Evolutionary conservation across 495 filamentous ascomycete genomes (phyloP).

Genomic region (Podospora fimiseda): DNA sequence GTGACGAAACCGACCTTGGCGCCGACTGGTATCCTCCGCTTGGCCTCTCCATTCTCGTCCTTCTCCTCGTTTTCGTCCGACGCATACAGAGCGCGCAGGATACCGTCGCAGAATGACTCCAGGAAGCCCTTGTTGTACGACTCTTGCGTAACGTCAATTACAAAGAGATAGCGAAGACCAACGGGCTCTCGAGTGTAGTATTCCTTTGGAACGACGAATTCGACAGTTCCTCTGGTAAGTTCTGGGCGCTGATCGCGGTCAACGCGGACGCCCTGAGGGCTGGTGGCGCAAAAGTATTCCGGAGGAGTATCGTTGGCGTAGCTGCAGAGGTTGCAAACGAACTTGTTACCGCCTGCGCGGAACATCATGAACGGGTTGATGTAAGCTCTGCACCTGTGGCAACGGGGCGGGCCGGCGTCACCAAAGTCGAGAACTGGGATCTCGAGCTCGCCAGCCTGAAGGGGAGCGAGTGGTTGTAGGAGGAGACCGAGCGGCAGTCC

Average conservation of each 20-base stretch:
- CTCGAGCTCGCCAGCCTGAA: constrained; percentile 77
- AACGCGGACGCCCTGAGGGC: constrained; percentile 77
- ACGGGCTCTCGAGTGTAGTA: constrained; percentile 97
- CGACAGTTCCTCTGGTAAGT: constrained; percentile 82
- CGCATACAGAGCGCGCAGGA: constrained; percentile 77
- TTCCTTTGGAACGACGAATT: constrained; percentile 95
- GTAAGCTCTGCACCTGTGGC: constrained; percentile 88
- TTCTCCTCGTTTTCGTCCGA: constrained; percentile 45
- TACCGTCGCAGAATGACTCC: constrained; percentile 86
- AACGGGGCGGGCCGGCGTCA: constrained; percentile 83
- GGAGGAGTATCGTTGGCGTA: constrained; percentile 91
- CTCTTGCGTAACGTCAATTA: constrained; percentile 89
- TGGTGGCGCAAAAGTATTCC: constrained; percentile 90
- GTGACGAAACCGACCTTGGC: constrained; percentile 92
- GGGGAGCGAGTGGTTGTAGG: constrained; percentile 79
- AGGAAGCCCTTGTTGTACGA: constrained; percentile 82
- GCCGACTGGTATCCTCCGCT: constrained; percentile 63
- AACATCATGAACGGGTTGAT: constrained; percentile 99
- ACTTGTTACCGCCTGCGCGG: constrained; percentile 86
- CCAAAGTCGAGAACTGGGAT: constrained; percentile 96
- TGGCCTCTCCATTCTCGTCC: constrained; percentile 52
- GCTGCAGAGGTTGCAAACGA: constrained; percentile 97
- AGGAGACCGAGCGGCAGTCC: constrained; percentile 80
- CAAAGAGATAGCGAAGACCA: constrained; percentile 78
- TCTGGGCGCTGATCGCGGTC: constrained; percentile 89